Base-by-base conservation (phyloP, 257 asterid genomes). In the Gynochthodes officinalis region DNA sequence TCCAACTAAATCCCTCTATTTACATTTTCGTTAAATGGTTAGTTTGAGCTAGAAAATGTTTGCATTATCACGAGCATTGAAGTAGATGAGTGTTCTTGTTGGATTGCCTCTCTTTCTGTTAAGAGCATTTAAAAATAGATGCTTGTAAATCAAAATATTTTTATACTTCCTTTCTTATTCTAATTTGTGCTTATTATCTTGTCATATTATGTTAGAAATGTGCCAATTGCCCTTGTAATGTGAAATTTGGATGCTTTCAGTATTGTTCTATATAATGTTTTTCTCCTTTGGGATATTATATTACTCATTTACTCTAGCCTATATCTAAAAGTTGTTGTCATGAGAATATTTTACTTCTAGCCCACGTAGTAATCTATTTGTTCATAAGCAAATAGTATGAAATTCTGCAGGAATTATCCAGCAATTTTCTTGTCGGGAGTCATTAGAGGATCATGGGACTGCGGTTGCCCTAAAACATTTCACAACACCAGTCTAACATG, bases 371-470 rank as follows among this genome's bases (percentile, higher is more conserved):
- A 50, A 6, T 15, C 19, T 54, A 40, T 27, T 7, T 1, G 13
- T 53, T 48, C 58, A 59, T 21, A 35, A 23, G 27, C 62, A 1
- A 32, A 15, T 60, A 58, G 23, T 4, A 2, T 42, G 35, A 57
- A 42, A 76, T 49, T 28, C 73, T 79, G 75, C 96, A 88, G 92
- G 84, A 66, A 52, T 79, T 58, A 69, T 75, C 83, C 72, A 55
- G 74, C 75, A 61, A 32, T 69, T 61, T 52, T 78, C 79, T 77
- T 74, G 64, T 77, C 78, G 59, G 71, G 70, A 39, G 33, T 75
- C 67, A 65, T 40, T 52, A 76, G 35, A 77, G 73, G 82, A 75
- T 79, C 83, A n/a, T n/a, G 58, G 71, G 73, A 70, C 73, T 71
- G 28, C 64, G 67, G 53, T 72, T 39, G 75, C 77, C 52, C 48